Conservation (phyloP, 768 basidiomycete genomes). For the Peribolospora baueri region DNA sequence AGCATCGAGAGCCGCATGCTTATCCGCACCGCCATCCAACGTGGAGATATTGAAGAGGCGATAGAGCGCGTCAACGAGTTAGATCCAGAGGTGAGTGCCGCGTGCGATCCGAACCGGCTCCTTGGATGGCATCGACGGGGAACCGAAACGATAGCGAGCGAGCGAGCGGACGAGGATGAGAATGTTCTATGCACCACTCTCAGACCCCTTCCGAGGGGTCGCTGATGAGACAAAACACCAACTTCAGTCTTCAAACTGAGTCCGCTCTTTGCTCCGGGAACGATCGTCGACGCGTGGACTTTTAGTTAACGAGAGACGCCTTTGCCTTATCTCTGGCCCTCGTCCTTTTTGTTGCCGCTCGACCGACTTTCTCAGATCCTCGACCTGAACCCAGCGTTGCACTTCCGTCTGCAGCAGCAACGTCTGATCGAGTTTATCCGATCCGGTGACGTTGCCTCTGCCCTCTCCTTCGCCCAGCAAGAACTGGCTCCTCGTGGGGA, state of each 20-base stretch:
- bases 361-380: constrained; percentile 40
- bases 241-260: constrained; percentile 97
- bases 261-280: constrained; percentile 14
- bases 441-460: constrained; percentile 47
- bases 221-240: constrained; percentile 59
- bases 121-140: not conserved
- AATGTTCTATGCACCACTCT: constrained; percentile 97
- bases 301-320: too few relatives aligned
- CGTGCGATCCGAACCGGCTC: constrained; percentile 1
- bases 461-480: constrained; percentile 70
- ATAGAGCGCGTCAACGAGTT: constrained; percentile 87
- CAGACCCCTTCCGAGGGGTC: constrained; percentile 40
- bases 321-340: not conserved
- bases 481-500: constrained; percentile 88
- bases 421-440: constrained; percentile 87
- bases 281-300: too few relatives aligned
- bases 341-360: not conserved
- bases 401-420: constrained; percentile 89
- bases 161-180: constrained; percentile 37
- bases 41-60: constrained; percentile 83
- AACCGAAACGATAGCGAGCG: constrained; percentile 14
- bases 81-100: constrained; percentile 67
- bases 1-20: constrained; percentile 83
- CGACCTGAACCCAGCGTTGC: constrained; percentile 76
- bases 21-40: constrained; percentile 77